Evolutionary conservation across 169 alveolate species (phyloP), one percentile per base, ranked within the genome.

Genomic region (Plasmodium adleri): DNA sequence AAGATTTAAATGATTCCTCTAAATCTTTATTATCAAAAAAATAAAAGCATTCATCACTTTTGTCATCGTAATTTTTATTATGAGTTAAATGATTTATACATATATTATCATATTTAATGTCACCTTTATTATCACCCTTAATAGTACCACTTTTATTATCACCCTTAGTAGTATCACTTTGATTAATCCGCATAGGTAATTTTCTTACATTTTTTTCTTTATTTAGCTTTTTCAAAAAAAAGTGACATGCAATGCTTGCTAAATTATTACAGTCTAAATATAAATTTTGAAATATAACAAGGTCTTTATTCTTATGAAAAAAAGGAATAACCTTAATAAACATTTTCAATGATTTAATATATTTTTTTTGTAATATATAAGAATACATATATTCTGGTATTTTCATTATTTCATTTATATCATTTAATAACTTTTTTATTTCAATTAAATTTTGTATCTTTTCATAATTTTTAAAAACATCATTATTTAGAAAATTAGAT

Each of bases 241-340:
- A 59, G 28, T 59, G 50, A 22, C 92, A 86, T 12, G 92, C 87
- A 24, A 86, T 86, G 22, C 39, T 58, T 6, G 88, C 92, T 50
- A 86, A 50, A 86, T 86, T 71, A 26, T 86, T 54, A 54, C 92
- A 20, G 26, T 86, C 92, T 17, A 86, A 7, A 72, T 50, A 86
- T 4, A 86, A 39, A 43, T 72, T 64, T 45, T 43, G 22, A 86
- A 86, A 86, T 4, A 52, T 24, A 10, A 20, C n/a, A 22, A 71
- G 15, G 17, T 62, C 4, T 71, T 58, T 70, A 72, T 86, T 86
- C 28, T 64, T 39, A 56, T 71, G 6, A 60, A 86, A 72, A 24
- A 86, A 86, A 1, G 92, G 92, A 47, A 67, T 50, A 17, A 74
- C 78, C 47, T 72, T 73, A 12, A 86, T 86, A 67, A 86, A 86